Evolutionary conservation across 2,329 filamentous ascomycete species (phyloP).

Genomic region (Colletotrichum brevisporum): DNA sequence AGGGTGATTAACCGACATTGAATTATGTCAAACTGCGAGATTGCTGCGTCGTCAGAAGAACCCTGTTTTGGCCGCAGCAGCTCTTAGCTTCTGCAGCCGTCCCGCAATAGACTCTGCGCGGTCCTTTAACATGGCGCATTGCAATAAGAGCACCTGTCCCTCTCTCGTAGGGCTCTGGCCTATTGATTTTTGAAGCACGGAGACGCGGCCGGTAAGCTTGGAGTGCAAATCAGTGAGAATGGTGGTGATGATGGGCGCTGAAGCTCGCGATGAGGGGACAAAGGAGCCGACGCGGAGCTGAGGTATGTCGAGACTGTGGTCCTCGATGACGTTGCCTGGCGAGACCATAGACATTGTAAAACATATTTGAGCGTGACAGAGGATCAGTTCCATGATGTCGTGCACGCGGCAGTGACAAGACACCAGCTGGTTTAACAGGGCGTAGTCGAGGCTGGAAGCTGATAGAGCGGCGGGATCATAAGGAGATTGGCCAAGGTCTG

Average conservation of each 20-base stretch:
- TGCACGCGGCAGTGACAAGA: conserved; percentile 55
- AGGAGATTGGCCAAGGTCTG: conserved; percentile 14
- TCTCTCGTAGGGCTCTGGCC: conserved; percentile 27
- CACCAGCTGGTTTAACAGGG: conserved; percentile 54
- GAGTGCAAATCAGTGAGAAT: conserved; percentile 51
- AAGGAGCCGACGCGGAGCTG: conserved; percentile 58
- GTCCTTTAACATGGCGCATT: conserved; percentile 47
- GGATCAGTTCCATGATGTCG: conserved; percentile 53
- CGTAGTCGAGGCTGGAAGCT: conserved; percentile 47
- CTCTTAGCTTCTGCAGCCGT: conserved; percentile 38
- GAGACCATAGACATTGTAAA: conserved; percentile 45
- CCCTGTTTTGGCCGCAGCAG: conserved; percentile 5
- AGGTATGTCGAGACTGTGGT: conserved; percentile 54
- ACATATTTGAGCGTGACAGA: conserved; percentile 51
- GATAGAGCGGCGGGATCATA: conserved; percentile 37
- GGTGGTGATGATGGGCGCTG: conserved; percentile 51
- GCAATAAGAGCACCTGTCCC: conserved; percentile 44
- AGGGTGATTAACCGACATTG: too few species aligned
- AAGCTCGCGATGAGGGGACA: conserved; percentile 49
- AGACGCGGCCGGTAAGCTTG: conserved; percentile 38
- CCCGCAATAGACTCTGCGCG: conserved; percentile 42
- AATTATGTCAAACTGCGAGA: background rate
- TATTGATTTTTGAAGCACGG: background rate
- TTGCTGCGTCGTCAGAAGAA: background rate
- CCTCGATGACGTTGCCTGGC: conserved; percentile 44